These are phyloP conservation scores for Fusarium robinianum DNA, from an alignment of 2,329 filamentous ascomycete genomes.

Conservation along the genomic window DNA sequence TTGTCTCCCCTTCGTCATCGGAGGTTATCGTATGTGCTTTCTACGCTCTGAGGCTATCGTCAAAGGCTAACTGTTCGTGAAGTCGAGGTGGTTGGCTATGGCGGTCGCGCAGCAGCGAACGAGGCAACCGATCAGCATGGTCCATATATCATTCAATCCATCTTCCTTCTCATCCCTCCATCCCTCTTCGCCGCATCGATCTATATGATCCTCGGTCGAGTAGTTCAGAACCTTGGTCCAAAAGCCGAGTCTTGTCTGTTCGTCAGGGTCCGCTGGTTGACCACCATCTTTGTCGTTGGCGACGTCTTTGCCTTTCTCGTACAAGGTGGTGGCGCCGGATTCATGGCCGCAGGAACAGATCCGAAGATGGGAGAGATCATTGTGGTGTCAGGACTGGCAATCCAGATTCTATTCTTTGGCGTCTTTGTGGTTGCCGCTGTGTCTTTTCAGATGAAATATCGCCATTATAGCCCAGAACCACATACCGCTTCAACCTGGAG, in stretches of 20 bases:
- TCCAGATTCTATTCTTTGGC: slow-evolving; percentile 8
- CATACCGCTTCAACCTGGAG: neutral
- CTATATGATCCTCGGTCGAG: slow-evolving; percentile 25
- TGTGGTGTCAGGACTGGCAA: slow-evolving; percentile 1
- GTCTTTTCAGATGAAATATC: slow-evolving; percentile 9
- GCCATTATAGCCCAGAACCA: no score
- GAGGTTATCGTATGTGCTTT: slow-evolving; percentile 51
- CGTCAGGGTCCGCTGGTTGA: slow-evolving; percentile 16
- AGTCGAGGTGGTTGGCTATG: slow-evolving; percentile 23
- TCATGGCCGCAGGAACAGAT: slow-evolving; percentile 2
- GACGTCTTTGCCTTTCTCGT: slow-evolving; percentile 22
- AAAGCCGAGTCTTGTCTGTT: slow-evolving; percentile 9
- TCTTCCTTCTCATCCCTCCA: slow-evolving; percentile 15
- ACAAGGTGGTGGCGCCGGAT: slow-evolving; percentile 11
- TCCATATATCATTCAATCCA: slow-evolving; percentile 23
- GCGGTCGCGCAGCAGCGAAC: slow-evolving; percentile 16
- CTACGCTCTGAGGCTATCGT: fast-evolving
- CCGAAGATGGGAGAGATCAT: slow-evolving; percentile 11
- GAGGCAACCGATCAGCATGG: slow-evolving; percentile 11
- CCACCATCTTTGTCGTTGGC: slow-evolving; percentile 15
- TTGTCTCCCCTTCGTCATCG: slow-evolving; percentile 51
- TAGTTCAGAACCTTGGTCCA: neutral
- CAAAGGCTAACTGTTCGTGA: fast-evolving
- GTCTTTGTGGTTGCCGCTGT: slow-evolving; percentile 13
- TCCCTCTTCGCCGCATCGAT: slow-evolving; percentile 25